phyloP scores from a whole-genome alignment of 805 yeast species.

The Metschnikowia lochheadii region DNA sequence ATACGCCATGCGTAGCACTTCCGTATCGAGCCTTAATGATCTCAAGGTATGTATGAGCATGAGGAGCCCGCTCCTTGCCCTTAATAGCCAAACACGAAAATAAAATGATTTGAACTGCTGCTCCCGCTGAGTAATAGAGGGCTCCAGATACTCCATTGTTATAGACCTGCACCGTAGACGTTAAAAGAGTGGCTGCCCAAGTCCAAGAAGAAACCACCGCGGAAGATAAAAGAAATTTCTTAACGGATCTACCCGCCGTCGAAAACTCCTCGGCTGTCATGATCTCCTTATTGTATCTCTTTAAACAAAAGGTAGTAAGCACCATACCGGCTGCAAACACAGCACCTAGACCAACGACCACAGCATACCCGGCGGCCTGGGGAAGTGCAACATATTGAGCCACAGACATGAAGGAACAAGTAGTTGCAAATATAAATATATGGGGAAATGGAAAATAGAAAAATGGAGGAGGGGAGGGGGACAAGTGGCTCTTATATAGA shows the following conservation, averaged over 20 bases:
- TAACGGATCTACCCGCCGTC: constrained; percentile 87
- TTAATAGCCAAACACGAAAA: constrained; percentile 87
- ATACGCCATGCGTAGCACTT: constrained; percentile 61
- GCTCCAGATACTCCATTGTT: constrained; percentile 74
- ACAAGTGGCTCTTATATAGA: too few species aligned
- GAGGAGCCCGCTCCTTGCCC: constrained; percentile 85
- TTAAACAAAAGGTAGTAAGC: constrained; percentile 61
- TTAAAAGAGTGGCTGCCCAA: constrained; percentile 47
- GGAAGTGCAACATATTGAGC: constrained; percentile 40
- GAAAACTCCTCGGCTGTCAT: constrained; percentile 92
- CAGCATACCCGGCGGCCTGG: constrained; percentile 83
- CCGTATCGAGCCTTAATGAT: constrained; percentile 82
- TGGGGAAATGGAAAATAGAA: too few species aligned
- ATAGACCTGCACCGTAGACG: constrained; percentile 76
- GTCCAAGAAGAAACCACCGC: constrained; percentile 96
- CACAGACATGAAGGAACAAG: constrained; percentile 13
- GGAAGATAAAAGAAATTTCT: constrained; percentile 77
- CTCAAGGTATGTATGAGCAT: constrained; percentile 88
- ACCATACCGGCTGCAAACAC: constrained; percentile 80
- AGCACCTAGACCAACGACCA: constrained; percentile 83
- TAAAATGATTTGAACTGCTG: constrained; percentile 79
- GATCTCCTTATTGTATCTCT: constrained; percentile 77
- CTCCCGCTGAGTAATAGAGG: constrained; percentile 86
- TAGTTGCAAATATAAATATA: too few species aligned
- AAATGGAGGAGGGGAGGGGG: too few species aligned